Evolutionary conservation across 1,284 basidiomycete species (phyloP).

Genomic region (Cutaneotrichosporon curvatum): DNA sequence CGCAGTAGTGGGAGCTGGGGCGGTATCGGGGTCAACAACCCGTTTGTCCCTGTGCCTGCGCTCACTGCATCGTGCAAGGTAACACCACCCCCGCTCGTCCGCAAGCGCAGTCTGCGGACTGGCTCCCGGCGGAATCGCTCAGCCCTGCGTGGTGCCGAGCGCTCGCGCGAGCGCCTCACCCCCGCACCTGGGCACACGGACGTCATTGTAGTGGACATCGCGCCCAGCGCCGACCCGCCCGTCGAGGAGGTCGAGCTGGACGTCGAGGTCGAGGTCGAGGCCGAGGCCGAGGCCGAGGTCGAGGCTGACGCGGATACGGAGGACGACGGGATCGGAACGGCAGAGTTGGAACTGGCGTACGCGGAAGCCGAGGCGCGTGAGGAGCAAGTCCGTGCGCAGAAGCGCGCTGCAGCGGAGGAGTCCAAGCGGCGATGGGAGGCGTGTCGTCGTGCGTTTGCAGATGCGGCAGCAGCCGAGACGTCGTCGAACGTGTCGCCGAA

Average conservation of each 20-base stretch:
- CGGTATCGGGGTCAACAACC: constrained; percentile 36
- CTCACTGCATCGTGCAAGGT: constrained; percentile 1
- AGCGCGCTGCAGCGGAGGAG: constrained; percentile 29
- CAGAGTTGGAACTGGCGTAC: constrained; percentile 32
- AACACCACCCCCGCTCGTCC: constrained; percentile 11
- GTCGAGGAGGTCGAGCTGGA: constrained; percentile 14
- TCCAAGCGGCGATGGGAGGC: constrained; percentile 29
- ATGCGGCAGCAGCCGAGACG: constrained; percentile 2
- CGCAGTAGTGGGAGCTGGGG: constrained; percentile 27
- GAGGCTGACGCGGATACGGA: not conserved
- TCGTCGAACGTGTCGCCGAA: constrained; percentile 8
- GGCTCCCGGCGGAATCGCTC: constrained; percentile 9
- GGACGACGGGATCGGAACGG: constrained; percentile 32
- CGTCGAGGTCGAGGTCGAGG: constrained; percentile 9
- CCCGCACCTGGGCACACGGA: constrained; percentile 5
- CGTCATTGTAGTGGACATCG: constrained; percentile 4
- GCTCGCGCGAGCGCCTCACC: constrained; percentile 12
- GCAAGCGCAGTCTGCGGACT: constrained; percentile 15
- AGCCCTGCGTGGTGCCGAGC: constrained; percentile 9
- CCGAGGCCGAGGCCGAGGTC: constrained; percentile 10
- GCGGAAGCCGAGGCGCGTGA: constrained; percentile 35
- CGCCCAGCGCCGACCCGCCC: not conserved
- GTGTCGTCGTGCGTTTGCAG: constrained; percentile 24
- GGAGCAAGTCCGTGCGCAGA: constrained; percentile 27
- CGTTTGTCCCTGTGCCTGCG: constrained; percentile 13